Evolutionary conservation across 2,329 filamentous ascomycete species (phyloP), one percentile per base, ranked within the genome.

Genomic region (Bipolaris gigantea): DNA sequence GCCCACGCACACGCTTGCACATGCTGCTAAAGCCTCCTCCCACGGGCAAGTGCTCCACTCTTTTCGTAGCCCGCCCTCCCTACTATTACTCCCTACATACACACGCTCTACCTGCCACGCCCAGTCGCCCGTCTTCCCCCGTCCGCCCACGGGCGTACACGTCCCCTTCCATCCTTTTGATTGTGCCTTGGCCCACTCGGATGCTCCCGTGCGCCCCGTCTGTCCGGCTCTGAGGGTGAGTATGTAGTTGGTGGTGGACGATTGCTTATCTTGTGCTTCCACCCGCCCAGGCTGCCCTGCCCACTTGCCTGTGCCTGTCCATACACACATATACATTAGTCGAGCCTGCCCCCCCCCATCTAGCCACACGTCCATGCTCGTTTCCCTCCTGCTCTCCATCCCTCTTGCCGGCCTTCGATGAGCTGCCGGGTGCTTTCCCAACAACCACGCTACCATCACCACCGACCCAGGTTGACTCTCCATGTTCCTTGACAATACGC

Each of bases 401-500:
- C 53, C 27, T 30, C 27, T 48, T 54, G 45, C 42, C 61, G 60
- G 65, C 60, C 63, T 69, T 71, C 67, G 63, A 74, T 74, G 72
- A 67, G 66, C 67, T 63, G 50, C 54, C 57, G 56, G 58, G 58
- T 56, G 50, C 47, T 51, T 55, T 23, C 39, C 43, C 63, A 63
- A 57, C 61, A 64, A 55, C 58, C 58, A 57, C 57, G 57, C 60
- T 42, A 66, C 61, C 63, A 69, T 64, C 65, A 62, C 47, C 65
- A 62, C 47, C 51, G 50, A 52, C 43, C 43, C 46, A 57, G 68
- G 71, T 69, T 66, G 62, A 63, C 62, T 64, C 62, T 66, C 66
- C 57, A 74, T 74, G 72, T 74, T 72, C 69, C 67, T 66, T 69
- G 73, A 61, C 62, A 71, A 62, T 50, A 60, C 60, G 32, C 66